These are phyloP conservation scores for Graphium sp. DNA, from an alignment of 2,329 filamentous ascomycete genomes.

Conservation along the genomic window DNA sequence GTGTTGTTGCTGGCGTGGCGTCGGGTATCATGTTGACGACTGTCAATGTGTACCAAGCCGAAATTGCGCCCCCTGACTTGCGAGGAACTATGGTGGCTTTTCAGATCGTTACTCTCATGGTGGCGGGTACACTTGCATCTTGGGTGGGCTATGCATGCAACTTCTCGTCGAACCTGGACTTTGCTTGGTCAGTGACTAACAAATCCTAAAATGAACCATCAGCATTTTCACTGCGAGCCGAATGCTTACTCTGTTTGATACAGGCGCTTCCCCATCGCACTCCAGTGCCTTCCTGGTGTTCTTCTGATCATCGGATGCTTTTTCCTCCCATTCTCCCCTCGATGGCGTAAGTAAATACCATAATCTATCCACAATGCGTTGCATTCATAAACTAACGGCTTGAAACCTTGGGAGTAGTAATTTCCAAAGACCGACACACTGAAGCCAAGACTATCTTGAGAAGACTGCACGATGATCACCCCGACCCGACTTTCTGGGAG, in stretches of 20 bases:
- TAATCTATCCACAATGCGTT: too few species aligned
- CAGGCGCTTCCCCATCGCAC: slow-evolving; percentile 10
- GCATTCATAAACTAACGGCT: too few species aligned
- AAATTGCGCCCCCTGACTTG: slow-evolving; percentile 10
- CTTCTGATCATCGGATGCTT: slow-evolving; percentile 9
- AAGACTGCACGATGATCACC: not conserved
- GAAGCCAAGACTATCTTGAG: not conserved
- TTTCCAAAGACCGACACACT: slow-evolving; percentile 4
- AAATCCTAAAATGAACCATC: too few species aligned
- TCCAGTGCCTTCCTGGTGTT: slow-evolving; percentile 9
- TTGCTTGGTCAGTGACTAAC: not conserved
- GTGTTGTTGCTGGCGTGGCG: slow-evolving; percentile 8
- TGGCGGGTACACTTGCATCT: not conserved
- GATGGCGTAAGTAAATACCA: slow-evolving; percentile 11
- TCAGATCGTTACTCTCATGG: not conserved
- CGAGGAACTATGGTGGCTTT: slow-evolving; percentile 9
- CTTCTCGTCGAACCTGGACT: not conserved
- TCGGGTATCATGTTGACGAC: slow-evolving; percentile 9
- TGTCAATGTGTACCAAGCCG: slow-evolving; percentile 12
- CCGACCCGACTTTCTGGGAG: slow-evolving; percentile 1
- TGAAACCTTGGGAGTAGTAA: not conserved
- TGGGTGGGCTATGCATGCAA: not conserved
- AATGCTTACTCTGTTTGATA: not conserved
- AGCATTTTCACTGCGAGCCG: too few species aligned
- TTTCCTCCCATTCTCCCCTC: slow-evolving; percentile 11